Evolutionary conservation across 495 filamentous ascomycete genomes (phyloP).

Genomic region (Trichoderma orchidacearum): DNA sequence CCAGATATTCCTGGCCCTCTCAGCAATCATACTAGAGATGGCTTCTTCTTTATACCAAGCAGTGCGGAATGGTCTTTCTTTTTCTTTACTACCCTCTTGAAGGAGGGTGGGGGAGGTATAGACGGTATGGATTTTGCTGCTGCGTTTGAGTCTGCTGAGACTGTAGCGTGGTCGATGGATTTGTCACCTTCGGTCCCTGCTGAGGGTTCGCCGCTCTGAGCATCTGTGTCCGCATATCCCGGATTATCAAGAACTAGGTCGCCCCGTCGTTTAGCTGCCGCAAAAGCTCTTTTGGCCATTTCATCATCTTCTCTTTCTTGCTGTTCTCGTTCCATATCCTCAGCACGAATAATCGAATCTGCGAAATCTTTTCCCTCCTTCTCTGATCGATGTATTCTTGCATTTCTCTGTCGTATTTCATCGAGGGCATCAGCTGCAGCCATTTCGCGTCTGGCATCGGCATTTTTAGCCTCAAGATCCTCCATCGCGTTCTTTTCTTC

Average conservation of each 20-base stretch:
- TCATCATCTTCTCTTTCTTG: conserved; percentile 80
- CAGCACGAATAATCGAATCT: conserved; percentile 18
- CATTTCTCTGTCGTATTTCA: conserved; percentile 86
- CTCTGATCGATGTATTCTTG: conserved; percentile 63
- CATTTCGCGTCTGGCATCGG: conserved; percentile 96
- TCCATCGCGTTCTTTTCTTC: conserved; percentile 79
- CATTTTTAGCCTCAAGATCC: conserved; percentile 73
- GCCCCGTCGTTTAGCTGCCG: conserved; percentile 28
- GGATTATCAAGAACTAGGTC: conserved; percentile 33
- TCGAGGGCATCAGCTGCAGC: conserved; percentile 90
- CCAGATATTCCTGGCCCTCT: neutral
- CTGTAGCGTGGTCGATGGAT: neutral
- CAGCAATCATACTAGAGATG: conserved; percentile 24
- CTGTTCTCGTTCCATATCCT: conserved; percentile 45
- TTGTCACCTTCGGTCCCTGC: neutral
- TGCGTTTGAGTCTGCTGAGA: neutral
- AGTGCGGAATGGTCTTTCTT: conserved; percentile 62
- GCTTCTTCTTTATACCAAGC: conserved; percentile 88
- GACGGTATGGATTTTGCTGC: conserved; percentile 14
- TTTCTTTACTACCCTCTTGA: conserved; percentile 67
- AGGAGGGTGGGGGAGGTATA: conserved; percentile 44
- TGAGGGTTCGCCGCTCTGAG: neutral
- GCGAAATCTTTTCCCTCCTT: conserved; percentile 40
- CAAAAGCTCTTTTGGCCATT: conserved; percentile 67
- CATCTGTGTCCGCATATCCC: conserved; percentile 12